phyloP scores from a whole-genome alignment of 2,329 filamentous ascomycete genomes.

The Neofusicoccum laricinum region DNA sequence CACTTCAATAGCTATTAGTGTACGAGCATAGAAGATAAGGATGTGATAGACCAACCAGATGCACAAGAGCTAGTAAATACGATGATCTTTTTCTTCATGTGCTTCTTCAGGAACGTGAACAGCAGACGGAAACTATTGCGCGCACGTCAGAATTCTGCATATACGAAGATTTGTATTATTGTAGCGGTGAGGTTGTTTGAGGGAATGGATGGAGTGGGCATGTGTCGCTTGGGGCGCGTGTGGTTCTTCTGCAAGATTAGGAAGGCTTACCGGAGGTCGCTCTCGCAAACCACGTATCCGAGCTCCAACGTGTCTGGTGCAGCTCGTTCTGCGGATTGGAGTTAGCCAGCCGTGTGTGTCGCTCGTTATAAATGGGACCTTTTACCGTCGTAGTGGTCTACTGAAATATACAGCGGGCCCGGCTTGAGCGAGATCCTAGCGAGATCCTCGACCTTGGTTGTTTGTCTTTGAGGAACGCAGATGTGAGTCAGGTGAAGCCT shows the following conservation, averaged over 20 bases:
- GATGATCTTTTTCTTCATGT: slow-evolving; percentile 94
- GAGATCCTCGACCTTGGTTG: slow-evolving; percentile 93
- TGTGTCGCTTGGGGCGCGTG: too few relatives aligned
- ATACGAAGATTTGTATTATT: too few relatives aligned
- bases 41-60: slow-evolving; percentile 68
- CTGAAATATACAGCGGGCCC: slow-evolving; percentile 94
- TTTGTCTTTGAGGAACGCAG: too few relatives aligned
- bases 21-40: slow-evolving; percentile 74
- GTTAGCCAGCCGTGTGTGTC: too few relatives aligned
- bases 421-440: slow-evolving; percentile 88
- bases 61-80: slow-evolving; percentile 59
- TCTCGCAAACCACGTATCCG: slow-evolving; percentile 90
- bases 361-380: too few relatives aligned
- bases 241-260: too few relatives aligned
- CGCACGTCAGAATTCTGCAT: too few relatives aligned
- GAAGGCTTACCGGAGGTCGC: slow-evolving; percentile 65
- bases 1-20: slow-evolving; percentile 44
- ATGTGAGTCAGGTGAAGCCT: too few relatives aligned
- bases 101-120: slow-evolving; percentile 90
- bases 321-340: slow-evolving; percentile 59
- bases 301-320: slow-evolving; percentile 94
- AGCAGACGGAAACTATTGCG: slow-evolving; percentile 68
- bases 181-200: too few relatives aligned
- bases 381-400: slow-evolving; percentile 70
- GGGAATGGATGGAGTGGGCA: too few relatives aligned